Base-by-base conservation (phyloP, 441 rosid species). In the Syzygium malaccense region DNA sequence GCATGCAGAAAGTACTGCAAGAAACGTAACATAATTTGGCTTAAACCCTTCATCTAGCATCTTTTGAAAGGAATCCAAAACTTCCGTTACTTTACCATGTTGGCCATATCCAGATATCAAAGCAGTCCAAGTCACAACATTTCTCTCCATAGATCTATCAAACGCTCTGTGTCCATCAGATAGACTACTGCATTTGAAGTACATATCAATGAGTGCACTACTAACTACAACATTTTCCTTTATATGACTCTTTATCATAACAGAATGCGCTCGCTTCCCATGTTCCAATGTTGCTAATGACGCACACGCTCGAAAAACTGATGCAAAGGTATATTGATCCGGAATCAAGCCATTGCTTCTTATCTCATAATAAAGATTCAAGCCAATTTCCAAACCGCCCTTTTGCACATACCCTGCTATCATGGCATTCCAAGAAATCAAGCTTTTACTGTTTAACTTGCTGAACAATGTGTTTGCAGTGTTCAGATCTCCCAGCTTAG, bases 151-250 rank as follows among this genome's bases (percentile, higher is more conserved):
- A 85, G 92, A 91, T 56, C 90, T 87, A 91, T 92, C 91, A 62
- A 97, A 96, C 55, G 91, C 95, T 89, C 45, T 91, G 17, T 88
- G 93, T 53, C 95, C 98, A 88, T 94, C 97, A 68, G 86, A 85
- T 57, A 94, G 94, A 91, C 91, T 91, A 89, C 99, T 93, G 92
- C 98, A 95, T 92, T 96, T 96, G 89, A 96, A 95, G 90, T 95
- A 96, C 98, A 95, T 95, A 92, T 95, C 96, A 85, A 95, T 91
- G 66, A 97, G 98, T 19, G 98, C 96, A 87, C 96, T 95, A 89
- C 91, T 89, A 33, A 94, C 95, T 30, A 95, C 95, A 64, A 94
- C 93, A 88, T 96, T 97, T 85, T 93, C 93, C 80, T 75, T 89
- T 51, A 93, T 64, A 91, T 51, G 66, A n/a, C 92, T 86, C 93